Evolutionary conservation across 148 eudicot genomes (phyloP).

Genomic region (Linanthus parryae): DNA sequence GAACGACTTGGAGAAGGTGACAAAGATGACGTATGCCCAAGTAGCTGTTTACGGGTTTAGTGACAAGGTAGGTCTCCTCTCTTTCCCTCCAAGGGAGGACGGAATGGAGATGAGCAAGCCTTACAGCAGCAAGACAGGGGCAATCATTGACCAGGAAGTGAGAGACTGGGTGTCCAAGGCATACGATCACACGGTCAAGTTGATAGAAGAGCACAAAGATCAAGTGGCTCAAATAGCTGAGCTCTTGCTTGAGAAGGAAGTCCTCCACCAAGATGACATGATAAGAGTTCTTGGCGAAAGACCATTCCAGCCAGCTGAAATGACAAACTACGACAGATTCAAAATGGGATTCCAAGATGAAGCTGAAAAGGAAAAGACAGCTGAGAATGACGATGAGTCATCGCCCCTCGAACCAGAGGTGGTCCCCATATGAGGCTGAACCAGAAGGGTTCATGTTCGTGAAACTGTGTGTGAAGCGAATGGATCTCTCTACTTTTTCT

Average conservation of each 20-base stretch:
- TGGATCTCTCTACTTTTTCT: too few species aligned
- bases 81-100: conserved; percentile 76
- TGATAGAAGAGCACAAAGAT: conserved; percentile 71
- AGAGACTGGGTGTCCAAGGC: conserved; percentile 85
- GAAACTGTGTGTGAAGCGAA: too few species aligned
- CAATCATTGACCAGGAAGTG: conserved; percentile 71
- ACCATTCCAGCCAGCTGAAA: conserved; percentile 53
- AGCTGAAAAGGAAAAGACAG: conserved; percentile 15
- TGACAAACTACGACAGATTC: conserved; percentile 65
- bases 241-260: conserved; percentile 76
- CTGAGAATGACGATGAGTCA: conserved; percentile 34
- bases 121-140: conserved; percentile 83
- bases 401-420: conserved; percentile 56
- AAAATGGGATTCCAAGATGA: conserved; percentile 56
- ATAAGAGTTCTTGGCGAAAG: conserved; percentile 71
- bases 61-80: conserved; percentile 83
- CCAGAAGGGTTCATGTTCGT: too few species aligned
- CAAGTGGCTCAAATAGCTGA: conserved; percentile 76
- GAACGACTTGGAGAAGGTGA: conserved; percentile 85
- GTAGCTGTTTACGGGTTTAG: conserved; percentile 90
- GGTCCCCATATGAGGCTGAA: conserved; percentile 34
- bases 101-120: conserved; percentile 66
- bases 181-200: conserved; percentile 45
- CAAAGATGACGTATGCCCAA: conserved; percentile 89
- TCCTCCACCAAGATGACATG: conserved; percentile 85